phyloP scores from a whole-genome alignment of 371 early-diverging fungal genomes.

The Fennellomyces sp. region DNA sequence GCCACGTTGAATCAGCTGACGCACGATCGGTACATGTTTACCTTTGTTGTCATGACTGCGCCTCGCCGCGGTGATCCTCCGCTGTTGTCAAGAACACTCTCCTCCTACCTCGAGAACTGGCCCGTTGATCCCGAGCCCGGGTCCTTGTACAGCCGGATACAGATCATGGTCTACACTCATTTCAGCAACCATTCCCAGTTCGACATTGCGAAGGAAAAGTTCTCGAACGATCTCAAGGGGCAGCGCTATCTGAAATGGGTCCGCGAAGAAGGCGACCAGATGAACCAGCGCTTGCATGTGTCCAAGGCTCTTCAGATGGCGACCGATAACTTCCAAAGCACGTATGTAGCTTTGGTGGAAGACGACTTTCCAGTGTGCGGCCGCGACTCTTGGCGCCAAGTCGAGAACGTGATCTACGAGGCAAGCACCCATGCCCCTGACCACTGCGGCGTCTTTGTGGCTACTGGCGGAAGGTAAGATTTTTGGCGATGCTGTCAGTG shows the following conservation, averaged over 20 bases:
- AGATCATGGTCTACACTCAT: conserved; percentile 64
- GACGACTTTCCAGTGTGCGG: conserved; percentile 69
- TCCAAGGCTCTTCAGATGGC: conserved; percentile 52
- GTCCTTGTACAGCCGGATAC: conserved; percentile 54
- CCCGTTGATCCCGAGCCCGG: conserved; percentile 37
- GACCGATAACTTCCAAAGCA: conserved; percentile 31
- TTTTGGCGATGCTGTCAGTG: neutral
- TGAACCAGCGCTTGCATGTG: conserved; percentile 62
- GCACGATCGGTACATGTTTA: conserved; percentile 50
- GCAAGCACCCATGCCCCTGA: conserved; percentile 44
- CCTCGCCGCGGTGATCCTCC: conserved; percentile 58
- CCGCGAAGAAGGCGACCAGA: conserved; percentile 49
- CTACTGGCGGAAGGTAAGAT: conserved; percentile 61
- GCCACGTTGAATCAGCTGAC: conserved; percentile 34
- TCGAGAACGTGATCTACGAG: conserved; percentile 55
- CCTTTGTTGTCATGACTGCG: conserved; percentile 64
- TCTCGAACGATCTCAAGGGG: conserved; percentile 45
- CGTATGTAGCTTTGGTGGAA: conserved; percentile 59
- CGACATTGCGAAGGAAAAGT: conserved; percentile 43
- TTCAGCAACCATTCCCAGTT: conserved; percentile 57
- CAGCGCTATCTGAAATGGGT: conserved; percentile 59
- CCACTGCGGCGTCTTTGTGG: conserved; percentile 67
- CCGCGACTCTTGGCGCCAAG: conserved; percentile 51
- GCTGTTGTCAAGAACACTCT: conserved; percentile 50
- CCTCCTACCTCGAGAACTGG: conserved; percentile 60